A percentile compares a stretch with the other conserved stretches of the same genome.
phyloP scores from a whole-genome alignment of 257 asterid genomes.

The Penstemon eatonii region DNA sequence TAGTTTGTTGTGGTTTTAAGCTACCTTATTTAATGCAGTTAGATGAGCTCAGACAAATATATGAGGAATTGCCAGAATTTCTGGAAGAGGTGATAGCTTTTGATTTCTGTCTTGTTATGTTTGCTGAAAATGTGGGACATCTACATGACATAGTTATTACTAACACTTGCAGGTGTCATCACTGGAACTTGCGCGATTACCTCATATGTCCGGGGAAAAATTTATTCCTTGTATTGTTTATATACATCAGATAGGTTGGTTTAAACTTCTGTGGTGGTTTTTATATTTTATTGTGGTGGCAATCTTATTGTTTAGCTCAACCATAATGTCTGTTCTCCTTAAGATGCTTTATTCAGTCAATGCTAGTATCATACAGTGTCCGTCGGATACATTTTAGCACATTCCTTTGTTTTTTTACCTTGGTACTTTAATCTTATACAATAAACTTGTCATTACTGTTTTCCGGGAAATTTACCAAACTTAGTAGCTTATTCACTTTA shows the following conservation, averaged over 20 bases:
- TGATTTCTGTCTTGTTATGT: slow-evolving; percentile 30
- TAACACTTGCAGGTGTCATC: slow-evolving; percentile 68
- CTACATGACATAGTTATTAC: slow-evolving; percentile 32
- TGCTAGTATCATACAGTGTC: not conserved
- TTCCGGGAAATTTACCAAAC: slow-evolving; percentile 18
- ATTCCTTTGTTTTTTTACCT: slow-evolving; percentile 13
- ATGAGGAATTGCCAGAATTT: slow-evolving; percentile 93
- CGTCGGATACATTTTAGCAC: slow-evolving; percentile 11
- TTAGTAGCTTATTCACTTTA: slow-evolving; percentile 10
- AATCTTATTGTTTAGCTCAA: slow-evolving; percentile 2
- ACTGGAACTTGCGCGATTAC: slow-evolving; percentile 85
- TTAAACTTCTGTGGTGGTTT: slow-evolving; percentile 27
- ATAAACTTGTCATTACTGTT: slow-evolving; percentile 12
- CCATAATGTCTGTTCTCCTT: slow-evolving; percentile 1
- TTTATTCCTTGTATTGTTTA: slow-evolving; percentile 77
- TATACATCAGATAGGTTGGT: slow-evolving; percentile 88
- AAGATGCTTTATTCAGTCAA: slow-evolving; percentile 16
- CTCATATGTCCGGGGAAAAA: slow-evolving; percentile 57
- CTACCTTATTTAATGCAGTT: slow-evolving; percentile 54
- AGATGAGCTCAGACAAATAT: slow-evolving; percentile 97
- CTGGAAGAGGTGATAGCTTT: slow-evolving; percentile 77
- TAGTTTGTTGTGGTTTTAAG: slow-evolving; percentile 30
- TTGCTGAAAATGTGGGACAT: slow-evolving; percentile 26
- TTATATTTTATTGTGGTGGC: slow-evolving; percentile 13
- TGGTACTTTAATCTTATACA: not conserved